Conservation (phyloP, 164 flowering plant genomes). For the Cinnamomum chago region DNA sequence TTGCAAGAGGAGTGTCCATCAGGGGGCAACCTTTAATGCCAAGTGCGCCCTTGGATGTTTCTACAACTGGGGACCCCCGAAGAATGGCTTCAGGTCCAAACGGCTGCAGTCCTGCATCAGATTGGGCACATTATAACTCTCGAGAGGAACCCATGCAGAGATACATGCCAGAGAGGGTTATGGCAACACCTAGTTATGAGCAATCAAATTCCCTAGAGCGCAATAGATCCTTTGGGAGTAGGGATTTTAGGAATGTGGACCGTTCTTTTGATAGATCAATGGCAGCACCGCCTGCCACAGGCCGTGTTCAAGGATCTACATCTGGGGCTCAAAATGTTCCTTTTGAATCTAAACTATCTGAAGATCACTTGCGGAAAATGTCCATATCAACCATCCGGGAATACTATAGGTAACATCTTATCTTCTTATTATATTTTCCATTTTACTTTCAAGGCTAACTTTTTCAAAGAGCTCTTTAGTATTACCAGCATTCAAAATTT, state of each 20-base stretch:
- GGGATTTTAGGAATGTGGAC: slow-evolving; percentile 43
- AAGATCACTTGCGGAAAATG: slow-evolving; percentile 60
- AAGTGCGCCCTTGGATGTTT: slow-evolving; percentile 24
- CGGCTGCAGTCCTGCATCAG: slow-evolving; percentile 52
- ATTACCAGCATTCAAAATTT: not conserved
- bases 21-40: slow-evolving; percentile 54
- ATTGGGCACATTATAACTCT: slow-evolving; percentile 33
- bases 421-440: not conserved
- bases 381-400: slow-evolving; percentile 74
- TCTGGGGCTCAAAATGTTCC: slow-evolving; percentile 25
- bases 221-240: slow-evolving; percentile 29
- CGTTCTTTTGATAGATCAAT: slow-evolving; percentile 47
- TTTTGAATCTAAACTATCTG: slow-evolving; percentile 44
- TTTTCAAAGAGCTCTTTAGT: not conserved
- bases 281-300: slow-evolving; percentile 32
- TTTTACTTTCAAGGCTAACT: not conserved
- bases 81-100: slow-evolving; percentile 49
- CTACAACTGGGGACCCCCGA: slow-evolving; percentile 46
- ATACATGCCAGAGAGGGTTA: slow-evolving; percentile 38
- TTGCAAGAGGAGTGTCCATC: slow-evolving; percentile 80
- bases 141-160: slow-evolving; percentile 49
- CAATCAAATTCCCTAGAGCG: slow-evolving; percentile 49
- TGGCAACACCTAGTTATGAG: slow-evolving; percentile 28
- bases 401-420: slow-evolving; percentile 68
- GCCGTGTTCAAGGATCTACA: slow-evolving; percentile 26